phyloP scores from a whole-genome alignment of 2,329 filamentous ascomycete species.

The Hypoxylon sp. region DNA sequence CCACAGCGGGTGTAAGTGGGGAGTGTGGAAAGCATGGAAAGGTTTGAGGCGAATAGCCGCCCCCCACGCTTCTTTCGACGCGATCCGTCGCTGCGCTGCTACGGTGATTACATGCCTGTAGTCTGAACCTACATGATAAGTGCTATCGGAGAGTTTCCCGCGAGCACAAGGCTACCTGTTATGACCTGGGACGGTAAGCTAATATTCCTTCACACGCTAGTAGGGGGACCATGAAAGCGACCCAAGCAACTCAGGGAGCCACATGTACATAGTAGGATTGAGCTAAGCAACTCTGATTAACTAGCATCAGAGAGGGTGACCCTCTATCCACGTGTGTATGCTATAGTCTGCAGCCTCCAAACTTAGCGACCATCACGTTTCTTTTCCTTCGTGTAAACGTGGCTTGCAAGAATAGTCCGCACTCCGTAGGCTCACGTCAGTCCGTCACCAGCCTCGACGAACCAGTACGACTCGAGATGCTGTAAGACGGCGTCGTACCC shows the following conservation, averaged over 20 bases:
- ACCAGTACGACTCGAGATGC: slow-evolving; percentile 6
- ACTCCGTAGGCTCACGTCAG: slow-evolving; percentile 10
- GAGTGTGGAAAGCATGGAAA: slow-evolving; percentile 12
- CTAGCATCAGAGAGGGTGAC: background rate
- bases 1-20: slow-evolving; percentile 10
- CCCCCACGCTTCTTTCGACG: slow-evolving; percentile 21
- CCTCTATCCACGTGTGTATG: background rate
- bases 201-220: slow-evolving; percentile 1
- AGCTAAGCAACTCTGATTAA: background rate
- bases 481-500: slow-evolving; percentile 8
- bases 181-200: slow-evolving; percentile 1
- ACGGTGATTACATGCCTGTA: background rate
- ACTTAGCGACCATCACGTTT: background rate
- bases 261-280: background rate
- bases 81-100: slow-evolving; percentile 11
- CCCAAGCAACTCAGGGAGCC: background rate
- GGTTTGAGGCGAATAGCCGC: slow-evolving; percentile 11
- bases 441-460: slow-evolving; percentile 7
- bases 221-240: background rate
- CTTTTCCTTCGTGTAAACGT: background rate
- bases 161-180: background rate
- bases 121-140: background rate
- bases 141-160: background rate
- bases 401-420: slow-evolving; percentile 4
- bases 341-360: background rate